Conservation (phyloP, 352 stramenopile species). For the Thalassiosira ordinaria region DNA sequence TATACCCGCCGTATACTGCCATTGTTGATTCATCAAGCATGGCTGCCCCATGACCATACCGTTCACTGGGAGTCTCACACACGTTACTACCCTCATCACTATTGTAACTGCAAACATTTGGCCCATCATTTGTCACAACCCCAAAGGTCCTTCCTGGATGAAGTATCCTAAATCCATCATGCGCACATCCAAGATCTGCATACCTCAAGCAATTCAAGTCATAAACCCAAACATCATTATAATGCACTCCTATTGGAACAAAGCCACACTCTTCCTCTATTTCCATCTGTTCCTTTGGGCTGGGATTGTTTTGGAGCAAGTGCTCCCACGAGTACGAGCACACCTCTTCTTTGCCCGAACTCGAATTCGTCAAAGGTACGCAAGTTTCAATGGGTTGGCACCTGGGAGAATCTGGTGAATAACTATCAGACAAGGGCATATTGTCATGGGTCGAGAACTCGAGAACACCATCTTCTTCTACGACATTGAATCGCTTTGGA, state of each 20-base stretch:
- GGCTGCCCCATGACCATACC: slow-evolving; percentile 78
- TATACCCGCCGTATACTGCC: slow-evolving; percentile 93
- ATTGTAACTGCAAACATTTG: slow-evolving; percentile 86
- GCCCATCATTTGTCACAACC: too few species aligned
- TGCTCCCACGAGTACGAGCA: slow-evolving; percentile 68
- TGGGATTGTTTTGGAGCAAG: slow-evolving; percentile 42
- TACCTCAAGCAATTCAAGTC: slow-evolving; percentile 90
- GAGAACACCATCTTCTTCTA: slow-evolving; percentile 62
- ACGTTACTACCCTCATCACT: slow-evolving; percentile 89
- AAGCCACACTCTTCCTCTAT: slow-evolving; percentile 68
- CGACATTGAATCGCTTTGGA: slow-evolving; percentile 83
- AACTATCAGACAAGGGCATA: slow-evolving; percentile 54
- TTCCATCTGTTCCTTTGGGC: slow-evolving; percentile 45
- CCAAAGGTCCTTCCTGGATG: slow-evolving; percentile 90
- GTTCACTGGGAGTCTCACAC: slow-evolving; percentile 71
- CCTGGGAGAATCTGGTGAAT: slow-evolving; percentile 38
- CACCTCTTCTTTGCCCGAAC: slow-evolving; percentile 55
- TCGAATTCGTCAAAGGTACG: slow-evolving; percentile 49
- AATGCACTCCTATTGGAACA: slow-evolving; percentile 90
- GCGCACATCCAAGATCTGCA: slow-evolving; percentile 88
- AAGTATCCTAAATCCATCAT: slow-evolving; percentile 89
- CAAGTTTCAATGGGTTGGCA: slow-evolving; percentile 67
- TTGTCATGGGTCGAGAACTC: slow-evolving; percentile 64
- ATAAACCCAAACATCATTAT: slow-evolving; percentile 97
- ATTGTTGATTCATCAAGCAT: slow-evolving; percentile 91